Percentiles rank a stretch among this genome's conserved stretches.
Evolutionary conservation across 2,329 filamentous ascomycete species (phyloP).

Genomic region (Penicillium sp.): DNA sequence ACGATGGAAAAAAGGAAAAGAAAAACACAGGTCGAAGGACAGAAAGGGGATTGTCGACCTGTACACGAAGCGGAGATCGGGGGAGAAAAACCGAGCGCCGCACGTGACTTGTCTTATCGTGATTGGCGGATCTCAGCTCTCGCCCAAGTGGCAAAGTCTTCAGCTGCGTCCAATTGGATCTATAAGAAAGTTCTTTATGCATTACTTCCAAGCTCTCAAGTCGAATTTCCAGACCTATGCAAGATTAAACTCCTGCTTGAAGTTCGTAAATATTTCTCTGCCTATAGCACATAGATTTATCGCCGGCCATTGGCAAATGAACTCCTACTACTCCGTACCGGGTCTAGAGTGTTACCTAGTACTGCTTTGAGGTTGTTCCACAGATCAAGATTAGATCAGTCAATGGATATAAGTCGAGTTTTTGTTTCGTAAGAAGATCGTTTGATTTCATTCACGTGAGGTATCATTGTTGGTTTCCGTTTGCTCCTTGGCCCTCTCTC

Average conservation of each 20-base stretch:
- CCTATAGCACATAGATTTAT: too few relatives aligned
- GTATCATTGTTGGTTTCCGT: constrained; percentile 23
- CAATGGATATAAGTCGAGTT: background rate
- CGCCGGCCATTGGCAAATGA: too few relatives aligned
- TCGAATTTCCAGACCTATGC: too few relatives aligned
- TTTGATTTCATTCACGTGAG: background rate
- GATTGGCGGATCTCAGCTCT: constrained; percentile 9
- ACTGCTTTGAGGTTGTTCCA: too few relatives aligned
- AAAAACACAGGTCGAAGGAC: constrained; percentile 17
- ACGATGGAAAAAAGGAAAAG: constrained; percentile 13
- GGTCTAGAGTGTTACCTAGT: too few relatives aligned
- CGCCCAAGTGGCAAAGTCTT: constrained; percentile 2
- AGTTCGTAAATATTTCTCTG: too few relatives aligned
- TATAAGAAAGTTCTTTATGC: too few relatives aligned
- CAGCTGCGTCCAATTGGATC: background rate
- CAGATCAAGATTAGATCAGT: too few relatives aligned
- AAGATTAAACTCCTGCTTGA: too few relatives aligned
- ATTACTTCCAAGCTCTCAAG: too few relatives aligned
- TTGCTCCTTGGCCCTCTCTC: constrained; percentile 18
- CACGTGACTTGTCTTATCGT: constrained; percentile 5
- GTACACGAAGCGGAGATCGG: constrained; percentile 15
- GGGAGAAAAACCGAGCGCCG: constrained; percentile 21
- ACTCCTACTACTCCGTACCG: too few relatives aligned
- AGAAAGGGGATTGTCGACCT: constrained; percentile 12
- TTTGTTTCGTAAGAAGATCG: background rate